Percentiles rank a stretch among this genome's conserved stretches.
Conservation (phyloP, 2,329 filamentous ascomycete species). For the Xenosphaeropsis pyriputrescens region DNA sequence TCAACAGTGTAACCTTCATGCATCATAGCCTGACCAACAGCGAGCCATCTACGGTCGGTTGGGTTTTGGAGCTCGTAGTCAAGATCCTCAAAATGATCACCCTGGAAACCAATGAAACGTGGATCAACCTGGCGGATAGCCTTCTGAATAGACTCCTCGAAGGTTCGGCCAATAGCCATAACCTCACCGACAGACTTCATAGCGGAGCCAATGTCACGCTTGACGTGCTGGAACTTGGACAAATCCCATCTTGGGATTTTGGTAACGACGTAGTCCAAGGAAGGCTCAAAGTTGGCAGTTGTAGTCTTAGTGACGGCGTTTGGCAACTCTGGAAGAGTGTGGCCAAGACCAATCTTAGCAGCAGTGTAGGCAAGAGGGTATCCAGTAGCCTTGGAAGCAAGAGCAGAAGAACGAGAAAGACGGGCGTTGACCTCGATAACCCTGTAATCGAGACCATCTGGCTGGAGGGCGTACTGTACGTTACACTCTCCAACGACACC, state of each 20-base stretch:
- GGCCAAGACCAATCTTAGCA: constrained; percentile 93
- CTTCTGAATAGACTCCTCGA: constrained; percentile 98
- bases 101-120: constrained; percentile 82
- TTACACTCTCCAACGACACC: constrained; percentile 98
- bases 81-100: constrained; percentile 84
- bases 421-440: constrained; percentile 99
- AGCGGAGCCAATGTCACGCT: constrained; percentile 89
- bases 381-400: constrained; percentile 95
- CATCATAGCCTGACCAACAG: constrained; percentile 93
- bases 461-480: constrained; percentile 93
- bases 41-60: constrained; percentile 92
- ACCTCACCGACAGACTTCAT: constrained; percentile 99
- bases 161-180: constrained; percentile 97
- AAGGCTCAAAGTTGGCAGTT: constrained; percentile 96
- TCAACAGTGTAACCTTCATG: constrained; percentile 94
- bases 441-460: constrained; percentile 92
- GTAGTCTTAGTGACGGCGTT: constrained; percentile 98
- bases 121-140: constrained; percentile 95
- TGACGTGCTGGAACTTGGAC: constrained; percentile 97
- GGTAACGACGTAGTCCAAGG: constrained; percentile 92
- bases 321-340: constrained; percentile 87
- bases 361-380: constrained; percentile 96
- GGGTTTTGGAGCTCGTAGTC: constrained; percentile 85
- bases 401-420: constrained; percentile 89
- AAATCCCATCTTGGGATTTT: constrained; percentile 99